Percentiles rank a stretch among this genome's conserved stretches.
Evolutionary conservation across 129 eudicot genomes (phyloP).

Genomic region (Tagetes patula): DNA sequence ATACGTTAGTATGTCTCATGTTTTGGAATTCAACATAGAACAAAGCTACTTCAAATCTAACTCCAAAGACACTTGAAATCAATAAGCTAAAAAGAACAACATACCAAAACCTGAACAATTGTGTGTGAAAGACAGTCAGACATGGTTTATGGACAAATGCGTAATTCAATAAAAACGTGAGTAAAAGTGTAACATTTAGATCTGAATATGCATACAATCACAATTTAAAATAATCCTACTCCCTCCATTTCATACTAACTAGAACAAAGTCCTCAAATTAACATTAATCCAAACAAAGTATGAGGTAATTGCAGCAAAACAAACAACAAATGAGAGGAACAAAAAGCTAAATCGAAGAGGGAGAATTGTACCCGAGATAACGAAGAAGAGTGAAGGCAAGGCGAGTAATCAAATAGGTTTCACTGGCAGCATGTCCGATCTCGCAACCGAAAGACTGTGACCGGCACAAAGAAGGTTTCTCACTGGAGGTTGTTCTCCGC

Average conservation of each 20-base stretch:
- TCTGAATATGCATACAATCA: background rate
- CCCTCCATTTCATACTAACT: conserved; percentile 4
- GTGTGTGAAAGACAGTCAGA: background rate
- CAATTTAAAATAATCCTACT: background rate
- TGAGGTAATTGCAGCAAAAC: background rate
- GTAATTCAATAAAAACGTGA: background rate
- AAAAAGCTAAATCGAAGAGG: background rate
- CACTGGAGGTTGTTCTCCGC: conserved; percentile 27
- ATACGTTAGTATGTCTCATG: background rate
- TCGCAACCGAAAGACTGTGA: conserved; percentile 61
- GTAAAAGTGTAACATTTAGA: too few relatives aligned
- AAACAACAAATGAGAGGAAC: background rate
- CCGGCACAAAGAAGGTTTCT: conserved; percentile 27
- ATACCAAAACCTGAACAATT: too few relatives aligned
- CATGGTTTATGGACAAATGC: background rate
- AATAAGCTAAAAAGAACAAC: too few relatives aligned
- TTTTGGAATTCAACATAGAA: conserved; percentile 5
- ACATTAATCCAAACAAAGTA: too few relatives aligned
- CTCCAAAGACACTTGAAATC: background rate
- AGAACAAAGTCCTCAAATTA: background rate
- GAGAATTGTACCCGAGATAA: conserved; percentile 66
- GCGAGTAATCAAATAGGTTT: conserved; percentile 74
- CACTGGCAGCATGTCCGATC: conserved; percentile 84
- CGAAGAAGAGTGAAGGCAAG: conserved; percentile 69
- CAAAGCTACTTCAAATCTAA: background rate